These are phyloP conservation scores for Aspergillus ibericus DNA, from an alignment of 2,329 filamentous ascomycete species.

Conservation along the genomic window DNA sequence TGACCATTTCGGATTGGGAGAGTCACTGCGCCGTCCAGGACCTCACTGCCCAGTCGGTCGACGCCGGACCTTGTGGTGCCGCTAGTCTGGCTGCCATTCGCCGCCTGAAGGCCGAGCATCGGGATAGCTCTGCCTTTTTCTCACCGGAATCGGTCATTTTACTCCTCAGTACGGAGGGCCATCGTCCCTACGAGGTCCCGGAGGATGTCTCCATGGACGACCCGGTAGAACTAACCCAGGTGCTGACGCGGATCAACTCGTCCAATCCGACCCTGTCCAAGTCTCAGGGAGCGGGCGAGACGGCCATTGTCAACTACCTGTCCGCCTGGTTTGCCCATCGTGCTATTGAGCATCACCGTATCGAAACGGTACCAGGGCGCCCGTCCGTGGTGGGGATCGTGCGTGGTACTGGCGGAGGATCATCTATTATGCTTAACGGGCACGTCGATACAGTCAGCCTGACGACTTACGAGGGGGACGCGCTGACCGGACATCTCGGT, in stretches of 20 bases:
- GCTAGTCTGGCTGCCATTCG: conserved; percentile 57
- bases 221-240: conserved; percentile 45
- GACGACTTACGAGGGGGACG: conserved; percentile 48
- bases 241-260: conserved; percentile 52
- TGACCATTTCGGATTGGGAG: conserved; percentile 63
- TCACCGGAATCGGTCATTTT: conserved; percentile 58
- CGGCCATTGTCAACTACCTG: conserved; percentile 49
- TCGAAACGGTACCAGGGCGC: conserved; percentile 49
- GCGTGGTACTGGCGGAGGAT: conserved; percentile 49
- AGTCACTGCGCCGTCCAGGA: conserved; percentile 60
- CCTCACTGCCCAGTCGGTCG: conserved; percentile 50
- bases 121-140: conserved; percentile 34
- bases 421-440: conserved; percentile 54
- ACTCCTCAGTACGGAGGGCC: conserved; percentile 66
- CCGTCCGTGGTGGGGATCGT: conserved; percentile 54
- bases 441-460: conserved; percentile 56
- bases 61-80: conserved; percentile 64
- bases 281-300: conserved; percentile 48
- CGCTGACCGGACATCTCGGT: conserved; percentile 44
- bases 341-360: conserved; percentile 52
- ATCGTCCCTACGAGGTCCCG: conserved; percentile 54
- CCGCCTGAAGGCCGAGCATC: conserved; percentile 40
- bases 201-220: conserved; percentile 45
- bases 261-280: conserved; percentile 48
- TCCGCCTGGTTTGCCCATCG: conserved; percentile 54